Percentiles rank a stretch among this genome's conserved stretches.
These are phyloP conservation scores for Pseudisothecium myosuroides DNA, from an alignment of 225 moss, liverwort and hornwort genomes.

Conservation along the genomic window DNA sequence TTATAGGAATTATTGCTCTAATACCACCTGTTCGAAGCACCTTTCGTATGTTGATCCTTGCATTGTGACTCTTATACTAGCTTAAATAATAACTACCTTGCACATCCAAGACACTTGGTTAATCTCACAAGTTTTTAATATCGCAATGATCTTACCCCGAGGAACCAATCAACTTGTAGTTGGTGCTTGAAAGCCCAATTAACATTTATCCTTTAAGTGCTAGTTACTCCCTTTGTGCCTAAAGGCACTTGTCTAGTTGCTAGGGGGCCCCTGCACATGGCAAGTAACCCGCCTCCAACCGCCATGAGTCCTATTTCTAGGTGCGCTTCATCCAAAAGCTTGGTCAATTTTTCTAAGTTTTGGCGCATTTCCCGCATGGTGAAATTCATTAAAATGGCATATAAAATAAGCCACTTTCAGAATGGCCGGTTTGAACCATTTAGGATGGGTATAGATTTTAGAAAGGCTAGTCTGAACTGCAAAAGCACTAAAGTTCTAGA, in stretches of 20 bases:
- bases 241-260: background rate
- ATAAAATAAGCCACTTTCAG: too few species aligned
- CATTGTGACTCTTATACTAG: rapidly evolving
- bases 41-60: background rate
- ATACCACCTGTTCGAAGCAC: background rate
- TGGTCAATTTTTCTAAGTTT: background rate
- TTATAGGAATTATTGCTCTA: background rate
- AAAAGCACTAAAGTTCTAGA: too few species aligned
- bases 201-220: background rate
- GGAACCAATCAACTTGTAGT: background rate
- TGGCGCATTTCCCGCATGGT: rapidly evolving
- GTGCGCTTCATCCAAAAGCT: background rate
- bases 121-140: background rate
- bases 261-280: background rate
- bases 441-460: too few species aligned
- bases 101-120: background rate
- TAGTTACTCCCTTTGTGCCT: background rate
- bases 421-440: too few species aligned
- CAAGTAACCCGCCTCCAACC: rapidly evolving
- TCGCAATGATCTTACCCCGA: rapidly evolving
- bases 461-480: too few species aligned
- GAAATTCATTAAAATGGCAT: too few species aligned
- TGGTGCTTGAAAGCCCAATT: background rate
- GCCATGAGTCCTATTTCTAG: rapidly evolving
- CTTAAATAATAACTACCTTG: background rate